Base-by-base conservation (phyloP, 768 basidiomycete genomes). In the Lentinula lateritia region DNA sequence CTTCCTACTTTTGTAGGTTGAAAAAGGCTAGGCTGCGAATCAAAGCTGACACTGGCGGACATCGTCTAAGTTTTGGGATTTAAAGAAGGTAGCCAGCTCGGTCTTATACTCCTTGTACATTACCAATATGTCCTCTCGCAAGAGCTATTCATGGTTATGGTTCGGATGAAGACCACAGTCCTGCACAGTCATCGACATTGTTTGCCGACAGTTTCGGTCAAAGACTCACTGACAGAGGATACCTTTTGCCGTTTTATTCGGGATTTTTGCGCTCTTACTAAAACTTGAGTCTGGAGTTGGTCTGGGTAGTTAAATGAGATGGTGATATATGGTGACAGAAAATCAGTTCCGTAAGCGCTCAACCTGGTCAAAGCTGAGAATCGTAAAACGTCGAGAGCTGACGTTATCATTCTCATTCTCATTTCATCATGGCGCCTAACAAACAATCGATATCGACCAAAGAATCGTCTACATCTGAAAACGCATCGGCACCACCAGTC, bases 1-100 rank as follows among this genome's bases (percentile, higher is more conserved):
- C 62, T 61, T 1, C 76, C 74, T 32, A 78, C 66, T 9, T 61
- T 54, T 43, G 72, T 64, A 15, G 76, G 74, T 23, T 69, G 68
- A 65, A 77, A 76, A 46, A 75, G 67, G 34, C 56, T 61, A 6
- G 65, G 56, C 35, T 41, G 28, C 28, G 28, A 28, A 28, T 28
- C 28, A 28, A 28, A 3, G 28, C 36, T 15, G 56, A 28, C 39
- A 7, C 15, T 5, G 58, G 38, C 38, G 9, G 46, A 50, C 38
- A 61, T 64, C 34, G 28, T 48, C 8, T 20, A 28, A 28, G 28
- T 28, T 28, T 28, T 28, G 3, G 28, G 28, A 4, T 3, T 3
- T 28, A 3, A 3, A 28, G 28, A 28, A 28, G 3, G 28, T 28
- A 4, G 28, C 28, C n/a, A 48, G 23, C 46, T 9, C 23, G 46